phyloP scores from a whole-genome alignment of 768 basidiomycete species.

The Auriculariales sp. region DNA sequence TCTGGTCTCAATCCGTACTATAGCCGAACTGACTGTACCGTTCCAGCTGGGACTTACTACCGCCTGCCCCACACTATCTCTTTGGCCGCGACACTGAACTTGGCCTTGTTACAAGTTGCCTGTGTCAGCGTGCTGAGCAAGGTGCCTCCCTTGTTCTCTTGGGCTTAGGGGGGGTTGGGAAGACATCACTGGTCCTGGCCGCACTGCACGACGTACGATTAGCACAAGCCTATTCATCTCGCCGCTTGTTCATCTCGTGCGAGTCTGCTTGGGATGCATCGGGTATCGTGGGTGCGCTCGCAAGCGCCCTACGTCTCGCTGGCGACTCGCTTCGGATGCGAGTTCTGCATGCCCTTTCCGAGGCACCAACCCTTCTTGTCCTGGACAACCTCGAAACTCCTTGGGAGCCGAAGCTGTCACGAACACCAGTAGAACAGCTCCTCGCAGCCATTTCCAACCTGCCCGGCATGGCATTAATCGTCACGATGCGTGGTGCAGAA shows the following conservation, averaged over 20 bases:
- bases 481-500: constrained; percentile 13
- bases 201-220: no score
- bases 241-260: background rate
- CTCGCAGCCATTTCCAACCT: constrained; percentile 7
- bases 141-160: no score
- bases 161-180: no score
- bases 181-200: no score
- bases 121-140: no score
- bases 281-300: background rate
- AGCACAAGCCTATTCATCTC: background rate
- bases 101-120: no score
- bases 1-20: no score
- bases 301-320: background rate
- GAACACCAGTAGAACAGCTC: constrained; percentile 11
- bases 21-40: no score
- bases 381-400: constrained; percentile 13
- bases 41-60: no score
- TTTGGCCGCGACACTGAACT: no score
- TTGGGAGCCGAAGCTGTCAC: constrained; percentile 10
- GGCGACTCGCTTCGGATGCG: background rate
- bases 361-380: constrained; percentile 3
- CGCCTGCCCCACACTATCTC: no score
- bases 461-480: constrained; percentile 8
- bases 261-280: background rate
- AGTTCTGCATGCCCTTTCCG: background rate